phyloP scores from a whole-genome alignment of 2,329 filamentous ascomycete genomes.

The Geosmithia morbida region DNA sequence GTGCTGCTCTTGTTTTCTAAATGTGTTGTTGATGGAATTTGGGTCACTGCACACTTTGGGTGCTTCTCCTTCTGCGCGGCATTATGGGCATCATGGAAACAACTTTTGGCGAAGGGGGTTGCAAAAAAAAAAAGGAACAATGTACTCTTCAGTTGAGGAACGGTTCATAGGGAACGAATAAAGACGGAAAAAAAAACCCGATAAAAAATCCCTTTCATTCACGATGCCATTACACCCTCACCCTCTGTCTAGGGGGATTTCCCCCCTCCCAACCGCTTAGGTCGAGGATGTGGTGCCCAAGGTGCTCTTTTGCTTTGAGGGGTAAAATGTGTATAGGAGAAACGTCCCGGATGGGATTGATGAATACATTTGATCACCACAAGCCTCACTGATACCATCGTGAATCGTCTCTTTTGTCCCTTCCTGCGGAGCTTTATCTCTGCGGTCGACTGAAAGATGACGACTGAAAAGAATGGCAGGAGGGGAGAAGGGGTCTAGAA shows the following conservation, averaged over 20 bases:
- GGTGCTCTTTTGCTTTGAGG: background rate
- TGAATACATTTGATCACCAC: background rate
- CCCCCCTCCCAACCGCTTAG: too few species aligned
- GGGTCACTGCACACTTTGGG: slow-evolving; percentile 22
- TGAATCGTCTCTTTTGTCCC: too few species aligned
- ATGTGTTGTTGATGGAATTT: slow-evolving; percentile 35
- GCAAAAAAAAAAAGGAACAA: slow-evolving; percentile 8
- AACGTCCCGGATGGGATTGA: background rate
- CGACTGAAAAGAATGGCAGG: too few species aligned
- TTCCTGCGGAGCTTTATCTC: too few species aligned
- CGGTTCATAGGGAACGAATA: slow-evolving; percentile 25
- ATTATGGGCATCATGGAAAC: slow-evolving; percentile 31
- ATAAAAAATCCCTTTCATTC: slow-evolving; percentile 1
- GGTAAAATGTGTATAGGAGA: background rate
- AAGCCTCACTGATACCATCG: too few species aligned
- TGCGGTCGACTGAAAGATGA: background rate
- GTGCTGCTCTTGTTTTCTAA: slow-evolving; percentile 99
- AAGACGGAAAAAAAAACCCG: background rate
- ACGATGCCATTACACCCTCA: background rate
- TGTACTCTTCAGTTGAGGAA: slow-evolving; percentile 22
- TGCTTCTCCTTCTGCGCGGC: slow-evolving; percentile 24
- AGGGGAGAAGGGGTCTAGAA: slow-evolving; percentile 23
- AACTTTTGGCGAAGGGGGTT: slow-evolving; percentile 26
- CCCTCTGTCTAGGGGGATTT: too few species aligned
- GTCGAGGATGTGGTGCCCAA: background rate